Percentiles rank a stretch among this genome's conserved stretches.
Evolutionary conservation across 2,329 filamentous ascomycete species (phyloP).

Genomic region (Fusarium pininemorale): DNA sequence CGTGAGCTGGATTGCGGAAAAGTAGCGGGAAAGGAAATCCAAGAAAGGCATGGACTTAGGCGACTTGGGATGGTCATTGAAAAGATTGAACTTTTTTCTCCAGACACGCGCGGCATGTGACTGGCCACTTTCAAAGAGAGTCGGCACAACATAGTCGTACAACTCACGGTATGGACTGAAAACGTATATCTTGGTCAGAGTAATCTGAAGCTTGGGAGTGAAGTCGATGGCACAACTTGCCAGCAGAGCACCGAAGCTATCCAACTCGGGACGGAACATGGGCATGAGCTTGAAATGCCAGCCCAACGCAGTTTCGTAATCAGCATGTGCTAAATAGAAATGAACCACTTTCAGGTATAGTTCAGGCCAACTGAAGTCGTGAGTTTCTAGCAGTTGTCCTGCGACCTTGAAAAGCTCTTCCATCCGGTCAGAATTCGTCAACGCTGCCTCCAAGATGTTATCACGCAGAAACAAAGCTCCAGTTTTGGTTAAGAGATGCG

Average conservation of each 20-base stretch:
- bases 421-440: conserved; percentile 40
- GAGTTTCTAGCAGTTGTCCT: conserved; percentile 48
- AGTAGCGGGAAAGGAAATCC: conserved; percentile 58
- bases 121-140: conserved; percentile 58
- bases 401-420: conserved; percentile 41
- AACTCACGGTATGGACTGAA: conserved; percentile 54
- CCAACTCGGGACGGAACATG: conserved; percentile 53
- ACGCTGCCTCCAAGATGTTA: conserved; percentile 43
- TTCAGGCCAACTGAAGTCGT: conserved; percentile 57
- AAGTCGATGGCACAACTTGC: conserved; percentile 54
- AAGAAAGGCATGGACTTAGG: conserved; percentile 58
- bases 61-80: conserved; percentile 54
- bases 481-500: conserved; percentile 32
- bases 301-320: conserved; percentile 51
- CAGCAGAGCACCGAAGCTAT: conserved; percentile 55
- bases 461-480: conserved; percentile 43
- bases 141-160: conserved; percentile 63
- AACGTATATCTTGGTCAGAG: conserved; percentile 57
- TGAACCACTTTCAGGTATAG: conserved; percentile 60
- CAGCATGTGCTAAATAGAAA: conserved; percentile 52
- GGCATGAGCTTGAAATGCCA: conserved; percentile 60
- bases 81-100: conserved; percentile 54
- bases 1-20: conserved; percentile 50
- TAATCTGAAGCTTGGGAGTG: conserved; percentile 49
- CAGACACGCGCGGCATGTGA: conserved; percentile 57